These are phyloP conservation scores for Pseudopyricularia cyperi DNA, from an alignment of 2,329 filamentous ascomycete genomes.

Conservation along the genomic window DNA sequence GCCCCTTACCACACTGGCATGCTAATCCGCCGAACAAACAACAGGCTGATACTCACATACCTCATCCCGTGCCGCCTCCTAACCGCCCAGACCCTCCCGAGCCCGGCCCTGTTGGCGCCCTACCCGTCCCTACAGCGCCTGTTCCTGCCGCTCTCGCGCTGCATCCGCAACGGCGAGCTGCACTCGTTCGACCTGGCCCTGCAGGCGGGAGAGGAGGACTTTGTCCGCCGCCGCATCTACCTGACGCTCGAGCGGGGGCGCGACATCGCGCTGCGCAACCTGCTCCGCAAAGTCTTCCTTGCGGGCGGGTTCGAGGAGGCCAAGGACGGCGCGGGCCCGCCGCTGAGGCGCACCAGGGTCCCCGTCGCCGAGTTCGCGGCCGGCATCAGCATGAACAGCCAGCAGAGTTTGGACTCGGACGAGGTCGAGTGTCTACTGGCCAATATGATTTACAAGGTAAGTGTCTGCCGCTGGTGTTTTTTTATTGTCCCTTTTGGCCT, in stretches of 20 bases:
- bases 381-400: conserved; percentile 63
- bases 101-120: conserved; percentile 52
- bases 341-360: conserved; percentile 61
- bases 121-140: conserved; percentile 66
- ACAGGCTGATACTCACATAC: conserved; percentile 80
- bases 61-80: conserved; percentile 87
- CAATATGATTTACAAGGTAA: conserved; percentile 96
- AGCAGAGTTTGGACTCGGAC: conserved; percentile 62
- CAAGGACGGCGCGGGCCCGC: conserved; percentile 52
- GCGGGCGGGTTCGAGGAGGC: conserved; percentile 68
- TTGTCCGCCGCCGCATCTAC: conserved; percentile 87
- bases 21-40: conserved; percentile 1
- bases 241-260: conserved; percentile 84
- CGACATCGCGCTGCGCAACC: conserved; percentile 82
- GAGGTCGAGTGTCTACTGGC: conserved; percentile 92
- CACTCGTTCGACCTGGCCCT: conserved; percentile 74
- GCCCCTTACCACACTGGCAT: background rate
- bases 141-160: conserved; percentile 64
- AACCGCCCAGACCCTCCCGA: conserved; percentile 76
- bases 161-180: conserved; percentile 74
- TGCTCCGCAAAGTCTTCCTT: conserved; percentile 84
- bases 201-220: conserved; percentile 73
- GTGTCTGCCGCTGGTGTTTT: background rate
- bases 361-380: conserved; percentile 74
- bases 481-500: background rate